Evolutionary conservation across 148 eudicot species (phyloP), one percentile per base, ranked within the genome.

Genomic region (Euryodendron excelsum): DNA sequence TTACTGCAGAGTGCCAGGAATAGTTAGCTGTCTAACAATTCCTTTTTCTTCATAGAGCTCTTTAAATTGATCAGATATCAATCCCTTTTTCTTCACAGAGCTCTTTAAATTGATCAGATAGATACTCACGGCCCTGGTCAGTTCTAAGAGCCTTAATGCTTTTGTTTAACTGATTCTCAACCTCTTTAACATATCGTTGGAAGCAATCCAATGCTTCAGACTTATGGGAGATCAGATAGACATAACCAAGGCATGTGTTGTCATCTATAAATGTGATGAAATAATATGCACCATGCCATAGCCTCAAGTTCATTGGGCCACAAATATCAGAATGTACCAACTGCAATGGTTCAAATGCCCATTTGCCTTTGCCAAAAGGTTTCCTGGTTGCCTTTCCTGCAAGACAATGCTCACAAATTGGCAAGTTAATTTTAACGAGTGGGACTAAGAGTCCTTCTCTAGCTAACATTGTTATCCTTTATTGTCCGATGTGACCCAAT

Each of bases 181-280:
- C 56, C 33, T n/a, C 41, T 61, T 4, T 34, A 1, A n/a, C 2
- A 17, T 61, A 75, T 3, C 13, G 25, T 63, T 25, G 45, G 10
- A 76, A 76, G 59, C 44, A 63, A 20, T 55, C 30, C 28, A 76
- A 63, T 76, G 41, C 59, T 47, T 76, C 59, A 5, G 18, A 76
- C 60, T 62, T 62, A 20, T 61, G 67, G 12, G 69, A 75, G 18
- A 75, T 59, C n/a, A 75, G 14, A n/a, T 18, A 73, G 10, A 55
- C 48, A 36, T 74, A 13, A 20, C 65, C 65, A 58, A 56, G 58
- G 14, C 69, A 39, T 4, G 41, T 75, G 48, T 5, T 59, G 23
- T 74, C 66, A 58, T 56, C 33, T 74, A 59, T 74, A n/a, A 74
- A 55, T 36, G 48, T 74, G 37, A 75, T 60, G 48, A 75, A 75